phyloP scores from a whole-genome alignment of 208 protist genomes.

The Porcisia deanei region DNA sequence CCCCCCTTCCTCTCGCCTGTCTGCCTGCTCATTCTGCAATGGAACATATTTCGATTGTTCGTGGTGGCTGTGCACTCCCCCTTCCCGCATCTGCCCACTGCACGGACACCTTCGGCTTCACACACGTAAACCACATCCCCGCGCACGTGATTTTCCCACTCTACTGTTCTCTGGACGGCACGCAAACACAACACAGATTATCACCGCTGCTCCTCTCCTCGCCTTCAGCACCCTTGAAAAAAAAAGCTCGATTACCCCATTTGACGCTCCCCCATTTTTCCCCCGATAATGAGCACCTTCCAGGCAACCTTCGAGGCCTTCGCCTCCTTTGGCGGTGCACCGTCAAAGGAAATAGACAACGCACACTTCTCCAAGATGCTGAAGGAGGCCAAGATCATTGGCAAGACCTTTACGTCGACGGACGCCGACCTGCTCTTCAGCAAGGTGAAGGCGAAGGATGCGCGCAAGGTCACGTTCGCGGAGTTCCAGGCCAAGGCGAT shows the following conservation, averaged over 20 bases:
- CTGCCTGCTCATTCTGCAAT: too few species aligned
- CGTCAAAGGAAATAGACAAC: slow-evolving; percentile 91
- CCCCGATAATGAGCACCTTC: slow-evolving; percentile 38
- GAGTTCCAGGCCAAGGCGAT: slow-evolving; percentile 75
- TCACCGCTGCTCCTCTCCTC: too few species aligned
- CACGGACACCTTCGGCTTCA: too few species aligned
- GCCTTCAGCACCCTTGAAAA: too few species aligned
- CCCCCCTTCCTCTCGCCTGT: too few species aligned
- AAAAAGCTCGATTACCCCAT: neutral
- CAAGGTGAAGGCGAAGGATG: slow-evolving; percentile 91
- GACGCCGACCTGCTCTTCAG: slow-evolving; percentile 91
- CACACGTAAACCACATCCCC: too few species aligned
- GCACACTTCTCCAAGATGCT: slow-evolving; percentile 92
- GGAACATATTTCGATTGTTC: too few species aligned
- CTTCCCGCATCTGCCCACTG: too few species aligned
- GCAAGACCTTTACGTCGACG: slow-evolving; percentile 87
- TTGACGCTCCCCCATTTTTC: neutral
- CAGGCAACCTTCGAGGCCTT: slow-evolving; percentile 81
- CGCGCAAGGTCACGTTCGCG: slow-evolving; percentile 78
- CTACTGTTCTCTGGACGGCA: too few species aligned
- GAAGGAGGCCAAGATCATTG: slow-evolving; percentile 91
- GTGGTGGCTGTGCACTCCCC: too few species aligned
- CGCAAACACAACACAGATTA: too few species aligned
- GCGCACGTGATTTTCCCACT: too few species aligned
- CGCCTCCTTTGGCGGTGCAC: slow-evolving; percentile 83